Percentiles rank a stretch among this genome's conserved stretches.
phyloP scores from a whole-genome alignment of 441 rosid species.

The Populus hybrid region DNA sequence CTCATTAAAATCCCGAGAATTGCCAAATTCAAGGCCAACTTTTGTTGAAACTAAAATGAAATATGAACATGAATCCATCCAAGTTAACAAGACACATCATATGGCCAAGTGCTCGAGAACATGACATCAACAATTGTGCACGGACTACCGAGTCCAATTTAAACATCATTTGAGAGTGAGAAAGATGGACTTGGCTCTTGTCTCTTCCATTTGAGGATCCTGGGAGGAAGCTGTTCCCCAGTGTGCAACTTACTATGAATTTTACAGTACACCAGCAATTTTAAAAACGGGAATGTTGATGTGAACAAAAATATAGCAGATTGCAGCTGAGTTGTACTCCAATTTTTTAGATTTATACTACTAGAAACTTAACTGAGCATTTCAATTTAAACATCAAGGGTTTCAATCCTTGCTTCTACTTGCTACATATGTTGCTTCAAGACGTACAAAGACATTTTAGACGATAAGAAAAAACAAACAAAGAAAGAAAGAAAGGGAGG shows the following conservation, averaged over 20 bases:
- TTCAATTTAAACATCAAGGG: slow-evolving; percentile 10
- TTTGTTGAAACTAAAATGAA: neutral
- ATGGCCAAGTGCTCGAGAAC: neutral
- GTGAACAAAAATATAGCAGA: neutral
- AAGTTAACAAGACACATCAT: neutral
- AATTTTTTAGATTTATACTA: neutral
- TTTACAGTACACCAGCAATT: neutral
- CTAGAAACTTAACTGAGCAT: slow-evolving; percentile 9
- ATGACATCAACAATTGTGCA: neutral
- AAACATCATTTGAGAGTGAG: neutral
- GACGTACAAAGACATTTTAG: slow-evolving; percentile 17
- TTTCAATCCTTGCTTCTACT: slow-evolving; percentile 19
- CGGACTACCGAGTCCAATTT: neutral
- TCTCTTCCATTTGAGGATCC: neutral
- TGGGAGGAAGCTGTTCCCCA: neutral
- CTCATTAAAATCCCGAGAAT: neutral
- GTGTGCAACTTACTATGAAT: neutral
- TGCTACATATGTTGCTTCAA: slow-evolving; percentile 11
- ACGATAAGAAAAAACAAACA: neutral
- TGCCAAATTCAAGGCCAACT: neutral
- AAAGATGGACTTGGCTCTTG: neutral
- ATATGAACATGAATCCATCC: neutral
- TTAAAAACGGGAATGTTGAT: neutral
- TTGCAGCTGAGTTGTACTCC: neutral
- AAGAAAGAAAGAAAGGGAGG: neutral